phyloP scores from a whole-genome alignment of 495 filamentous ascomycete species.

The Penicillium daleae region DNA sequence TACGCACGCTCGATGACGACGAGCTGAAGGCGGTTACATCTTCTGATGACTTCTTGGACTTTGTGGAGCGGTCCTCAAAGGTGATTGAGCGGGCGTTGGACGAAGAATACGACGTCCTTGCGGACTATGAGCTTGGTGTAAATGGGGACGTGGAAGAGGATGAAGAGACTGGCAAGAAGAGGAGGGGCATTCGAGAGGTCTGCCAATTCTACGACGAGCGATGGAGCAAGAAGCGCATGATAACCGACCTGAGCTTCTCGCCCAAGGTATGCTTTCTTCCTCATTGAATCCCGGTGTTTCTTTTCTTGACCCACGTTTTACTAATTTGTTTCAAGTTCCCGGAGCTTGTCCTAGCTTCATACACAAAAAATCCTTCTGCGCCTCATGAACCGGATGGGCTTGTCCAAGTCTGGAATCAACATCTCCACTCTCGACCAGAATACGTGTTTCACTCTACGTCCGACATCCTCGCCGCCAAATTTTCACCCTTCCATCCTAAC shows the following conservation, averaged over 20 bases:
- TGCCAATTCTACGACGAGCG: constrained; percentile 92
- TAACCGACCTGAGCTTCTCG: constrained; percentile 90
- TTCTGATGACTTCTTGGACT: constrained; percentile 91
- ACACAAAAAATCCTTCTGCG: constrained; percentile 94
- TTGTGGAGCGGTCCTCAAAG: constrained; percentile 93
- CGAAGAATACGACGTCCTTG: constrained; percentile 90
- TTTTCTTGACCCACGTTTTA: not conserved
- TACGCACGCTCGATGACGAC: constrained; percentile 79
- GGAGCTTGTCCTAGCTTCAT: constrained; percentile 88
- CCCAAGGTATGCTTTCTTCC: constrained; percentile 65
- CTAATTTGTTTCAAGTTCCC: constrained; percentile 63
- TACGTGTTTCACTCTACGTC: constrained; percentile 96
- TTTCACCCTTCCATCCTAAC: constrained; percentile 96
- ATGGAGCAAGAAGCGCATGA: constrained; percentile 97
- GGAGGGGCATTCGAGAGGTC: constrained; percentile 80
- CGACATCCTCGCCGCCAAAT: constrained; percentile 92
- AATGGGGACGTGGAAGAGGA: constrained; percentile 79
- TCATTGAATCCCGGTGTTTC: not conserved
- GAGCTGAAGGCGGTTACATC: constrained; percentile 90
- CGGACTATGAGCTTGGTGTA: constrained; percentile 81
- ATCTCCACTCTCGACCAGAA: constrained; percentile 90
- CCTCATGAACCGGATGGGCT: constrained; percentile 95
- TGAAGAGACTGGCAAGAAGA: constrained; percentile 78
- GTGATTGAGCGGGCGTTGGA: constrained; percentile 96
- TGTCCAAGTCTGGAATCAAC: constrained; percentile 95